Conservation (phyloP, 352 stramenopile genomes). For the Pythium brachiatum region DNA sequence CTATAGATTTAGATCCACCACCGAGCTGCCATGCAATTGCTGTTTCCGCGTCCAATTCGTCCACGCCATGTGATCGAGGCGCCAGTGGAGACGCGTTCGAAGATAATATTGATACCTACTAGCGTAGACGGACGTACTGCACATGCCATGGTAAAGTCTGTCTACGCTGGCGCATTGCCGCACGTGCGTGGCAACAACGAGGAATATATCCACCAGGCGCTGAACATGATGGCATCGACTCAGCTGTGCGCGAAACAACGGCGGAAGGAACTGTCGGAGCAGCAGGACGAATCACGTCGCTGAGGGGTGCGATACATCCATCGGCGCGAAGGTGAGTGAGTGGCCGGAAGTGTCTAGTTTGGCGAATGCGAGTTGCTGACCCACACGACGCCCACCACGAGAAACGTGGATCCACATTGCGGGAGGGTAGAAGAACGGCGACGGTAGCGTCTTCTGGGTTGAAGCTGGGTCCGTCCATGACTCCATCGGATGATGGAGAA, state of each 20-base stretch:
- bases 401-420: no score
- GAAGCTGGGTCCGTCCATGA: not conserved
- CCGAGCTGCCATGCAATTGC: no score
- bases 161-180: not conserved
- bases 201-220: not conserved
- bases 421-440: constrained; percentile 1
- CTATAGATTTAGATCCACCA: not conserved
- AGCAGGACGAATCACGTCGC: not conserved
- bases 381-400: no score
- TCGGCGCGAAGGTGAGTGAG: not conserved
- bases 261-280: not conserved
- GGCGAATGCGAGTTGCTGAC: no score
- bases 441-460: not conserved
- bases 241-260: not conserved
- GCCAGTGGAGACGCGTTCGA: not conserved
- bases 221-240: not conserved
- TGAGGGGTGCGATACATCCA: not conserved
- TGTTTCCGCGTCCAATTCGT: no score
- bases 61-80: not conserved
- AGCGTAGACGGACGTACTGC: not conserved
- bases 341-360: not conserved
- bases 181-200: not conserved
- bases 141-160: not conserved
- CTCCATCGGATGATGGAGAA: not conserved
- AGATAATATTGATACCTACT: not conserved